Percentiles rank a stretch among this genome's conserved stretches.
Evolutionary conservation across 2,329 filamentous ascomycete genomes (phyloP).

Genomic region (Aspergillus niger): DNA sequence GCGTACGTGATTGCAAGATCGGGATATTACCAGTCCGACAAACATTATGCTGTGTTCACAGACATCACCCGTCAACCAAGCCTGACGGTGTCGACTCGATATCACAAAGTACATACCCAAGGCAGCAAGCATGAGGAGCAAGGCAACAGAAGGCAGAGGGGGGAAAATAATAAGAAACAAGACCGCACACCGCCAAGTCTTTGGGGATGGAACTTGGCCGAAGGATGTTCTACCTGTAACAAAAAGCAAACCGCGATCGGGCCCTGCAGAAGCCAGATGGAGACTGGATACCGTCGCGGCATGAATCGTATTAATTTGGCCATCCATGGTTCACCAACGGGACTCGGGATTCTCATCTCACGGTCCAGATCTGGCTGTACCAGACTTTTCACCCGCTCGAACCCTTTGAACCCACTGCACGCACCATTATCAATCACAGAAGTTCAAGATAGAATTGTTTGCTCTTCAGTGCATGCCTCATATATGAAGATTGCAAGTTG

Average conservation of each 20-base stretch:
- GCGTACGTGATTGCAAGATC: constrained; percentile 7
- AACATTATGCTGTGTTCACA: background rate
- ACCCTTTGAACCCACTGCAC: background rate
- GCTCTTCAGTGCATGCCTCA: background rate
- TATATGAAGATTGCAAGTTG: background rate
- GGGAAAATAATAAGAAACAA: background rate
- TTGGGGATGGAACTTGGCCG: background rate
- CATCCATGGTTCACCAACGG: constrained; percentile 11
- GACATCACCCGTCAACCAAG: background rate
- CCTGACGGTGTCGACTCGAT: background rate
- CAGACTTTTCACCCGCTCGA: background rate
- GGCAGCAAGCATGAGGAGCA: background rate
- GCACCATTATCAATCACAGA: too few species aligned
- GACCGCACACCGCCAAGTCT: background rate
- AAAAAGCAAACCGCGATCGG: background rate
- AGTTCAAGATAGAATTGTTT: background rate
- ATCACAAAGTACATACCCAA: background rate
- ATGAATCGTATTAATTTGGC: background rate
- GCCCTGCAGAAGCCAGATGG: constrained; percentile 4
- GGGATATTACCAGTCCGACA: background rate
- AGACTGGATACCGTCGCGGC: background rate
- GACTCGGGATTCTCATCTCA: background rate
- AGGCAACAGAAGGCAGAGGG: constrained; percentile 3
- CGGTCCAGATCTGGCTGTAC: constrained; percentile 6
- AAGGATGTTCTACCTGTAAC: background rate